Percentiles rank a stretch among this genome's conserved stretches.
phyloP scores from a whole-genome alignment of 2,329 filamentous ascomycete species.

The Oidium heveae region DNA sequence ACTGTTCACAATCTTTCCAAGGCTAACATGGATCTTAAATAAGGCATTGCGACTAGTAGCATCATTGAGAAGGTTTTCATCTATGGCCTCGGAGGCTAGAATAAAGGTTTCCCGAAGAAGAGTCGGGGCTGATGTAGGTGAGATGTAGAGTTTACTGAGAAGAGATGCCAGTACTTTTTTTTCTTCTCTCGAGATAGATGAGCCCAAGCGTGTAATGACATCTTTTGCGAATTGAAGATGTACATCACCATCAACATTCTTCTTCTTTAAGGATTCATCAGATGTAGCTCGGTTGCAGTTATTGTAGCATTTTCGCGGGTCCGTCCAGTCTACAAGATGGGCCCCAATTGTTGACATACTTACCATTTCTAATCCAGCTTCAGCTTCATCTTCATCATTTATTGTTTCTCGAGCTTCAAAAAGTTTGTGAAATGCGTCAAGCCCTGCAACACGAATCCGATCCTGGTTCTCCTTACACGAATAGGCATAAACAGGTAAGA shows the following conservation, averaged over 20 bases:
- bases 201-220: conserved; percentile 48
- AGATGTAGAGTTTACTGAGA: conserved; percentile 60
- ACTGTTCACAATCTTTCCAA: conserved; percentile 41
- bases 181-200: conserved; percentile 42
- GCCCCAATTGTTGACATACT: conserved; percentile 53
- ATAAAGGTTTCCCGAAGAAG: conserved; percentile 32
- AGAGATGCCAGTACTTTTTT: conserved; percentile 58
- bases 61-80: conserved; percentile 32
- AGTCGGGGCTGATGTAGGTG: conserved; percentile 34
- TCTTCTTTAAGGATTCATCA: conserved; percentile 28
- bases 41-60: conserved; percentile 36
- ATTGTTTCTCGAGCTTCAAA: conserved; percentile 45
- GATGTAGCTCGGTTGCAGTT: conserved; percentile 19
- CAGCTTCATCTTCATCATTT: conserved; percentile 51
- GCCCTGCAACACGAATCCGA: conserved; percentile 49
- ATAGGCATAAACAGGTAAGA: conserved; percentile 84
- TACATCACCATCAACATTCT: conserved; percentile 46
- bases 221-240: conserved; percentile 58
- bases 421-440: conserved; percentile 51
- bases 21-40: conserved; percentile 40
- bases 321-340: conserved; percentile 83
- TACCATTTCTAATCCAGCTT: conserved; percentile 54
- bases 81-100: conserved; percentile 34
- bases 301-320: conserved; percentile 53
- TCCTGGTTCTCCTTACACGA: conserved; percentile 60